Conservation (phyloP, 352 stramenopile species). For the Phytophthora sojae region DNA sequence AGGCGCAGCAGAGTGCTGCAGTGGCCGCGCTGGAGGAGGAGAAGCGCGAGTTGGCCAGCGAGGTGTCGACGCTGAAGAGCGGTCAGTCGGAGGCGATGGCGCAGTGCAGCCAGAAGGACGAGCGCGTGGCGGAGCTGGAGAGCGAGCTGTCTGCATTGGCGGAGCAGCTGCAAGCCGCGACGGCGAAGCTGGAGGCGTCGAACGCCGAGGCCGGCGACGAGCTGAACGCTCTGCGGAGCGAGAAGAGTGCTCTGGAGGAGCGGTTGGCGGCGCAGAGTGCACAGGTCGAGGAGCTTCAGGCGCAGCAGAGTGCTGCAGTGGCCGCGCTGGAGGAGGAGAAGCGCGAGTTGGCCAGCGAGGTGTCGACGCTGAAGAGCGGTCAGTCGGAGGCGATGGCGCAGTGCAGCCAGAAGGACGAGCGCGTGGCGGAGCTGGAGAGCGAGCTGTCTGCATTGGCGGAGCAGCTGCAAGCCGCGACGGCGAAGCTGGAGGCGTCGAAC, state of each 20-base stretch:
- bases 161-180: conserved; percentile 6
- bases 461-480: too few relatives aligned
- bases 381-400: conserved; percentile 12
- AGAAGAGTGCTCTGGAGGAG: conserved; percentile 22
- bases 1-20: too few relatives aligned
- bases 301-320: too few relatives aligned
- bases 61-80: conserved; percentile 7
- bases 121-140: too few relatives aligned
- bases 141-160: neutral
- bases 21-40: too few relatives aligned
- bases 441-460: too few relatives aligned
- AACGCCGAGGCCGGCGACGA: conserved; percentile 26
- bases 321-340: too few relatives aligned
- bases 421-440: too few relatives aligned
- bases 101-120: conserved; percentile 9
- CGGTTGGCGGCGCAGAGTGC: conserved; percentile 18
- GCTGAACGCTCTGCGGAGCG: conserved; percentile 22
- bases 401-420: conserved; percentile 7
- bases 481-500: too few relatives aligned
- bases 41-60: too few relatives aligned
- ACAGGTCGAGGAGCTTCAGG: conserved; percentile 11
- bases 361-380: conserved; percentile 12
- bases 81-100: conserved; percentile 14
- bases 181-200: conserved; percentile 24
- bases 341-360: too few relatives aligned